These are phyloP conservation scores for Phytophthora cajani DNA, from an alignment of 352 stramenopile species.

Conservation along the genomic window DNA sequence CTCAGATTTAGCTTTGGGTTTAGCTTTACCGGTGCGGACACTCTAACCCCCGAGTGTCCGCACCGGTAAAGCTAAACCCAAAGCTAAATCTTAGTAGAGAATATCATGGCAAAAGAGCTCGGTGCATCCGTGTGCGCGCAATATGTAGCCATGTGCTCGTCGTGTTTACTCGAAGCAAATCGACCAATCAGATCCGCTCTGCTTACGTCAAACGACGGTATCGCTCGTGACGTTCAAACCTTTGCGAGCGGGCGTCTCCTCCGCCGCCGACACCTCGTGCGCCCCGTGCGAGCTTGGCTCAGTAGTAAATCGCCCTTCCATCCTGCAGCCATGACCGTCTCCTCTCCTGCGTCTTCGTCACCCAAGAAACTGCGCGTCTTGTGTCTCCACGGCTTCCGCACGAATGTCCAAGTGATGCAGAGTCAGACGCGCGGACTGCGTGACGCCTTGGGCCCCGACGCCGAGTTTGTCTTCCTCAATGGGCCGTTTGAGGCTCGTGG, in stretches of 20 bases:
- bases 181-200: constrained; percentile 10
- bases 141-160: constrained; percentile 2
- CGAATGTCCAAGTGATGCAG: constrained; percentile 77
- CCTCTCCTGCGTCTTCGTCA: not conserved
- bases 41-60: too few species aligned
- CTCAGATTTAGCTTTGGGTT: too few species aligned
- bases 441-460: constrained; percentile 57
- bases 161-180: constrained; percentile 1
- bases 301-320: constrained; percentile 6
- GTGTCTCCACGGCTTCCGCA: constrained; percentile 79
- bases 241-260: not conserved
- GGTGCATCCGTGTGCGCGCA: not conserved
- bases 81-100: too few species aligned
- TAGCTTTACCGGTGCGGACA: too few species aligned
- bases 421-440: constrained; percentile 67
- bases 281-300: not conserved
- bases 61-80: too few species aligned
- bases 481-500: constrained; percentile 61
- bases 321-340: not conserved
- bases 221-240: not conserved
- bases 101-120: too few species aligned
- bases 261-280: not conserved
- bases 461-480: constrained; percentile 80
- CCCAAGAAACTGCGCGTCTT: constrained; percentile 65
- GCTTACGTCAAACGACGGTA: constrained; percentile 29